Base-by-base conservation (phyloP, 306 rosid species). In the Cucurbita ficifolia region DNA sequence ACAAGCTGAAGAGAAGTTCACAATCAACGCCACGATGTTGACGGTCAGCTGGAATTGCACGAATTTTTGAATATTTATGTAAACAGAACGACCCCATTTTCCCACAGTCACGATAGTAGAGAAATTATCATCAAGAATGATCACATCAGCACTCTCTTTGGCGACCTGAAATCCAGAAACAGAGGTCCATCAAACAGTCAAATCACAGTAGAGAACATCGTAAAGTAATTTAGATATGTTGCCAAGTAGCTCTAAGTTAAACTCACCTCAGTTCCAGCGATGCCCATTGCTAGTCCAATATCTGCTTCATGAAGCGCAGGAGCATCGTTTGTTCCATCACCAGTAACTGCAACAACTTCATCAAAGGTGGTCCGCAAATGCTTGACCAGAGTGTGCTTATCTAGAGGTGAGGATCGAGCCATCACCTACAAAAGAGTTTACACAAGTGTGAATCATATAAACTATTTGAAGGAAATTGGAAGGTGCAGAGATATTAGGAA, bases 231-330 rank as follows among this genome's bases (percentile, higher is more conserved):
- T 8, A 2, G 73, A 68, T 45, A 22, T 45, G 13, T 45, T 46
- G 5, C 40, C 9, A 7, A 46, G 42, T 46, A 45, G 54, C 14
- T 29, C 64, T 11, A 57, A 42, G 19, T 13, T 42, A 48, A 74
- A 65, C 95, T 79, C 81, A 88, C 99, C 87, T 94, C 99, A 73
- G 99, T 94, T 73, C 99, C 99, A 49, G 97, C 97, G 55, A 94
- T 91, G 46, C 99, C 99, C 99, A 94, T 94, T 76, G 99, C 99
- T 53, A 94, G 87, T 81, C 99, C 99, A 82, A 94, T 91, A 77
- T 94, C 97, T 24, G 99, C 99, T 82, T 94, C 97, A 53, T 94
- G 97, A 80, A 94, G 99, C 13, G 99, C 99, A 4, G 99, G 99
- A 38, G 97, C 97, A 85, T 94, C 99, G 63, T 94, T 94, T 82